These are phyloP conservation scores for Euclidium syriacum DNA, from an alignment of 345 rosid genomes.

Conservation along the genomic window DNA sequence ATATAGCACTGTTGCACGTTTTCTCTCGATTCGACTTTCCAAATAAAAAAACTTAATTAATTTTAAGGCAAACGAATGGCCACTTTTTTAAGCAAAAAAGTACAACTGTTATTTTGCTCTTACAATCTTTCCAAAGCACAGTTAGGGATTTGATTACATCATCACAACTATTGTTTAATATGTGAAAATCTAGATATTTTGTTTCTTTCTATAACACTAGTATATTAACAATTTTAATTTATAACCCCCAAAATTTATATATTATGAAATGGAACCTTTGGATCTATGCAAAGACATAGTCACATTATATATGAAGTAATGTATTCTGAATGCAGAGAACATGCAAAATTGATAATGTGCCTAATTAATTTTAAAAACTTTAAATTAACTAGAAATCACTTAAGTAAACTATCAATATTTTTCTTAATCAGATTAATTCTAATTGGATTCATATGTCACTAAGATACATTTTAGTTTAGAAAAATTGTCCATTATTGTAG, in stretches of 20 bases:
- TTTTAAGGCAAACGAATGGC: neutral
- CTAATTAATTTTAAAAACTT: too few species aligned
- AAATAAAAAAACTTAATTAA: neutral
- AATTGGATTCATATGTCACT: too few species aligned
- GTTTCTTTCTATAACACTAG: neutral
- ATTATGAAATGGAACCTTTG: conserved; percentile 18
- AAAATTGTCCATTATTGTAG: too few species aligned
- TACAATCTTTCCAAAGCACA: conserved; percentile 16
- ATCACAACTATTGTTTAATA: conserved; percentile 6
- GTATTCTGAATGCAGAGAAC: neutral
- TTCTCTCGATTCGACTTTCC: neutral
- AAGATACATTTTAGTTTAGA: too few species aligned
- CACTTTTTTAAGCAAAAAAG: neutral
- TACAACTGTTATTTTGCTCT: conserved; percentile 24
- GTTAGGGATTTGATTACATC: conserved; percentile 22
- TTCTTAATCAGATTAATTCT: too few species aligned
- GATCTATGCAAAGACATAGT: conserved; percentile 17
- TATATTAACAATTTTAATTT: neutral
- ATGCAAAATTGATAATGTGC: too few species aligned
- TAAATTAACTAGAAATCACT: too few species aligned
- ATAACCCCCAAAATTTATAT: neutral
- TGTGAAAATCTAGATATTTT: conserved; percentile 1
- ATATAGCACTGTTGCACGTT: neutral
- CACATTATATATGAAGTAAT: neutral
- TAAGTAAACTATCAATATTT: too few species aligned